phyloP scores from a whole-genome alignment of 2,329 filamentous ascomycete genomes.

The Sporothrix mexicana region DNA sequence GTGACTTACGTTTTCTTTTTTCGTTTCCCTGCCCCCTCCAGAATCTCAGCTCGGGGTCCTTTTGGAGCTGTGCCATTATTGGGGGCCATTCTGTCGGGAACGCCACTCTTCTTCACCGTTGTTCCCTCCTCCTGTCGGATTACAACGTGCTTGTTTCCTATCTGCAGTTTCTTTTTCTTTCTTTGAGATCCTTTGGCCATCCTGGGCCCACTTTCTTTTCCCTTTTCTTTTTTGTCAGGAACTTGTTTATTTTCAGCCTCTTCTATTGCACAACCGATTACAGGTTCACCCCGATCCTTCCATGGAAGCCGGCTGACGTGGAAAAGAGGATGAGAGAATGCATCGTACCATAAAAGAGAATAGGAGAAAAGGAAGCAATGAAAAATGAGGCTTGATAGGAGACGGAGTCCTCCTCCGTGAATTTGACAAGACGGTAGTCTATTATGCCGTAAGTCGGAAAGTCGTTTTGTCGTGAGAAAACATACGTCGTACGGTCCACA shows the following conservation, averaged over 20 bases:
- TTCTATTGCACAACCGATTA: background rate
- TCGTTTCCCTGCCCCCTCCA: background rate
- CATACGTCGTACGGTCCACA: background rate
- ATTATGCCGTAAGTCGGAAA: background rate
- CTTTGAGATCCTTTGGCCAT: background rate
- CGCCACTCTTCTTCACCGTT: constrained; percentile 8
- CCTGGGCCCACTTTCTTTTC: background rate
- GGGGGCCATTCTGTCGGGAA: constrained; percentile 18
- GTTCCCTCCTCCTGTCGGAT: constrained; percentile 4
- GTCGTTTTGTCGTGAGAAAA: background rate
- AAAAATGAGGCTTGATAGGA: background rate
- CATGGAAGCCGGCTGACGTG: no score
- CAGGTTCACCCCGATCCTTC: background rate
- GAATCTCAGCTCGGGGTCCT: background rate
- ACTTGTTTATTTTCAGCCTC: background rate
- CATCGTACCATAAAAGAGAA: no score
- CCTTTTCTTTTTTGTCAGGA: constrained; percentile 5
- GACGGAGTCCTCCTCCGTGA: background rate
- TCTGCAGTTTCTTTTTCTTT: background rate
- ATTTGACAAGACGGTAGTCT: background rate
- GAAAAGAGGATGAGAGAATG: background rate
- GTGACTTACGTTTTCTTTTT: background rate
- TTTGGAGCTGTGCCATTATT: background rate
- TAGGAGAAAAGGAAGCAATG: background rate
- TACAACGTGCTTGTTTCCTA: constrained; percentile 1